Base-by-base conservation (phyloP, 805 yeast genomes). In the Yamadazyma nakazawae region DNA sequence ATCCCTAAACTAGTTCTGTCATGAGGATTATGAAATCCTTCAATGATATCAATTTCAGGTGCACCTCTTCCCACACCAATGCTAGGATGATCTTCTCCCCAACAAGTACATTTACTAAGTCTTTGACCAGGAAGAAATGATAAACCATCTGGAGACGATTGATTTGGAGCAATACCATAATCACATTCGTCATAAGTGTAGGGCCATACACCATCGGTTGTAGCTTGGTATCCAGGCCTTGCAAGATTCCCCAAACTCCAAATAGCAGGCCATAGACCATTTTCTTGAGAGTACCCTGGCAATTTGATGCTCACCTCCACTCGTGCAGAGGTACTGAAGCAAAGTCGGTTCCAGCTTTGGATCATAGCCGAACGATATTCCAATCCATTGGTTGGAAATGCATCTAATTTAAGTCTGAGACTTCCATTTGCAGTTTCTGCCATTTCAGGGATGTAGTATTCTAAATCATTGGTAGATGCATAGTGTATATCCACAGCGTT, bases 171-270 rank as follows among this genome's bases (percentile, higher is more conserved):
- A 51, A 65, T 63, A 6, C 73, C 72, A 13, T 61, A 60, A 45
- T 68, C 73, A 44, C 73, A 68, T 25, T 57, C 56, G 38, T 67
- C 64, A 53, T 68, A 68, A 12, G 70, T 60, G 44, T 68, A 68
- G 2, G 73, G 73, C 73, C 73, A 68, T 3, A 66, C 65, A 4
- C 73, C 73, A 34, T 68, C 70, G 2, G 71, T 58, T 11, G 64
- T 48, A 8, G 69, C 68, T 58, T 59, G 54, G 46, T 59, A 67
- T 1, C 73, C 72, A 0, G 73, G 69, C 30, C 73, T 48, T 5
- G 63, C 73, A 46, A 68, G 54, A 43, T 68, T 68, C 1, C 72
- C 73, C 55, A 68, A 53, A 28, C 70, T 60, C 73, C 73, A 68
- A 16, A 65, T 49, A 37, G 69, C 73, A 0, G 73, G 73, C 73